Percentiles rank a stretch among this genome's conserved stretches.
Evolutionary conservation across 805 yeast genomes (phyloP).

Genomic region (Cyberlindnera bimundalis): DNA sequence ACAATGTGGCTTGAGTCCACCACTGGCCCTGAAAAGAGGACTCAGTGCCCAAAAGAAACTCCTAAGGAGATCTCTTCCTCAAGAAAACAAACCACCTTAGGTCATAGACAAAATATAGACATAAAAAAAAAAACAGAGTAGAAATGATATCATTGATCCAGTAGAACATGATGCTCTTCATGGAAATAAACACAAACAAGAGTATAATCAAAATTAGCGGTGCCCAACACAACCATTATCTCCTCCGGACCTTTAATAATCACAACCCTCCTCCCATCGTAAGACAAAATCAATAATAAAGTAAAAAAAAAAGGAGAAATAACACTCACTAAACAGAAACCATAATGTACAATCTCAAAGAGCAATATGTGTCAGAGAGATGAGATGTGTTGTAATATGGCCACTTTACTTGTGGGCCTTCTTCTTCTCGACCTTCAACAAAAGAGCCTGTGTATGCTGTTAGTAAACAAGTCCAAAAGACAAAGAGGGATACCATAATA

Average conservation of each 20-base stretch:
- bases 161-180: too few relatives aligned
- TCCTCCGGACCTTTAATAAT: conserved; percentile 3
- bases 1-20: conserved; percentile 3
- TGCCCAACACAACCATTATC: neutral
- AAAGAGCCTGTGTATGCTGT: conserved; percentile 21
- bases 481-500: neutral
- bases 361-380: neutral
- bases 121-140: neutral
- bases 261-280: conserved; percentile 6
- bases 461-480: conserved; percentile 10
- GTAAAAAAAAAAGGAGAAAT: conserved; percentile 1
- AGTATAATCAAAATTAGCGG: too few relatives aligned
- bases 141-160: too few relatives aligned
- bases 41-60: neutral
- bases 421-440: conserved; percentile 28
- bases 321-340: conserved; percentile 5
- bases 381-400: neutral
- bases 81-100: conserved; percentile 1
- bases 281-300: neutral
- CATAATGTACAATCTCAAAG: conserved; percentile 11
- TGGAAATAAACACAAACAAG: neutral
- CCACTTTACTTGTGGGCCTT: conserved; percentile 15
- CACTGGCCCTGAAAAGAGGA: neutral
- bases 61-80: neutral
- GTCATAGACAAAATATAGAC: conserved; percentile 5